These are phyloP conservation scores for Ogataea paradorogensis DNA, from an alignment of 805 yeast genomes.

Conservation along the genomic window DNA sequence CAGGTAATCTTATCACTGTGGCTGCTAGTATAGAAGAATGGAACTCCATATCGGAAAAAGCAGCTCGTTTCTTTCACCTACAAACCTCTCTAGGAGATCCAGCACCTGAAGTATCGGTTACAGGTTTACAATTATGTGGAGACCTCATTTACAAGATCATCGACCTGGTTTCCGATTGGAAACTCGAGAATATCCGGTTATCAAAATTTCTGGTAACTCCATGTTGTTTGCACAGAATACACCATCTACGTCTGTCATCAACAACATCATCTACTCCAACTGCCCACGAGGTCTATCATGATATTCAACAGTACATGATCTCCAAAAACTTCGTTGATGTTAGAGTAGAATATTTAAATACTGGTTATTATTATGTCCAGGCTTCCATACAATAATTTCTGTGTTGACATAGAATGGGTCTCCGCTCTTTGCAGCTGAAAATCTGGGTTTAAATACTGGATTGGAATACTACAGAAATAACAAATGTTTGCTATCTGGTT, in stretches of 20 bases:
- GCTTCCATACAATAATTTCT: background rate
- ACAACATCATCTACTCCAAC: background rate
- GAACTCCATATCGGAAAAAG: conserved; percentile 10
- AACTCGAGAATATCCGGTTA: background rate
- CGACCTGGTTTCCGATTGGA: conserved; percentile 11
- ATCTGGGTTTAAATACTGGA: too few relatives aligned
- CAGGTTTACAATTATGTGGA: conserved; percentile 29
- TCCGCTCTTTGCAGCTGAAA: too few relatives aligned
- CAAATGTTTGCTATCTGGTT: background rate
- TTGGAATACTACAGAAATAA: too few relatives aligned
- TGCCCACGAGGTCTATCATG: conserved; percentile 3
- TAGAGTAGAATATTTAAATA: conserved; percentile 13
- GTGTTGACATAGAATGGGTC: too few relatives aligned
- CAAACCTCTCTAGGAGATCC: conserved; percentile 3
- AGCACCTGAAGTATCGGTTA: conserved; percentile 6
- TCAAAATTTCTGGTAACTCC: conserved; percentile 17
- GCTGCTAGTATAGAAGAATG: conserved; percentile 1
- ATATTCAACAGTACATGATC: conserved; percentile 9
- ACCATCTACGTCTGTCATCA: conserved; percentile 9
- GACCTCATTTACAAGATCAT: conserved; percentile 23
- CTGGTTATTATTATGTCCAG: conserved; percentile 15
- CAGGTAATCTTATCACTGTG: conserved; percentile 16
- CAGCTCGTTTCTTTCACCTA: conserved; percentile 9
- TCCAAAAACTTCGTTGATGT: conserved; percentile 8
- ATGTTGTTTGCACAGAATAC: conserved; percentile 21